Base-by-base conservation (phyloP, 2,329 filamentous ascomycete species). In the Periconia digitata region DNA sequence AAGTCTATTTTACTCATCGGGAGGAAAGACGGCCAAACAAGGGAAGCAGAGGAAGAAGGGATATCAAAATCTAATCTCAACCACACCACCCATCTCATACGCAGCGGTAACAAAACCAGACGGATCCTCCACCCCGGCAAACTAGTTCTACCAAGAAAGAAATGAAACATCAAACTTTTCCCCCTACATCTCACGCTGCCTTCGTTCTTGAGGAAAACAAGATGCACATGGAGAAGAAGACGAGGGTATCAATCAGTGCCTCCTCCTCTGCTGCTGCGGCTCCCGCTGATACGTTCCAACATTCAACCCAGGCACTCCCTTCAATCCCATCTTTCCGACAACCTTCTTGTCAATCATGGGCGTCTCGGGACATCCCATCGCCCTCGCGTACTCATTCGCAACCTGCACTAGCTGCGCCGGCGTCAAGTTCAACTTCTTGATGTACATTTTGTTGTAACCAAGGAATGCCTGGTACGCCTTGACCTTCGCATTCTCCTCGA, bases 251-350 rank as follows among this genome's bases (percentile, higher is more conserved):
- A n/a, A n/a, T n/a, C n/a, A n/a, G n/a, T n/a, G n/a, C n/a, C n/a
- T n/a, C n/a, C n/a, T n/a, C n/a, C n/a, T n/a, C n/a, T n/a, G n/a
- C n/a, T n/a, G n/a, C n/a, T n/a, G n/a, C n/a, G n/a, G n/a, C n/a
- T 32, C 27, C 38, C 43, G 22, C 32, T 53, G 57, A 24, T 57
- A 56, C 17, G 59, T 58, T 17, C 66, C 68, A 39, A 70, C 61
- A 23, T 56, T 63, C 36, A 77, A 59, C 12, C 75, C 75, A 13
- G 58, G 62, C 4, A 75, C 72, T 36, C 75, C 74, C 58, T 74
- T 76, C 51, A 78, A 48, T 4, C 75, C 75, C 75, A 77, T 77
- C 65, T 77, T 77, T 37, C 74, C 72, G 3, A 77, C 66, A 1
- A 71, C 66, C 46, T 64, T 71, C 62, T 72, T 76, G 43, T 76